Evolutionary conservation across 768 basidiomycete species (phyloP).

Genomic region (Collybiopsis confluens): DNA sequence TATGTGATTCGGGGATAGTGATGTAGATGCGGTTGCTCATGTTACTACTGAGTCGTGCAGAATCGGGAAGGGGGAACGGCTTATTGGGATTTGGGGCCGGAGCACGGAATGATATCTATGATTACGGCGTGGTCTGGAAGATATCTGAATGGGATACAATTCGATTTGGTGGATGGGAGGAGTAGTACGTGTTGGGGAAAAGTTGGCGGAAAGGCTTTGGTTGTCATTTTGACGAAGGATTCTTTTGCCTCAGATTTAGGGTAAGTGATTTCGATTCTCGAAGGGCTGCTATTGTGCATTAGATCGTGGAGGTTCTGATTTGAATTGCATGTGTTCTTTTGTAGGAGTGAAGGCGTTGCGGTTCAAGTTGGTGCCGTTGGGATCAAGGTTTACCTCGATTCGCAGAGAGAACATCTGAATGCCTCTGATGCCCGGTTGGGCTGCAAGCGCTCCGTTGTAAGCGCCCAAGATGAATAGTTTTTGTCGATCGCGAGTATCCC

Average conservation of each 20-base stretch:
- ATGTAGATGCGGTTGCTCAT: not conserved
- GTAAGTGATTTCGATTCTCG: no score
- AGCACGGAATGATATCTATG: not conserved
- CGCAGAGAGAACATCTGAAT: not conserved
- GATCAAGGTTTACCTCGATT: not conserved
- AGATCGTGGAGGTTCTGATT: no score
- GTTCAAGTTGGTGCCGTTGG: not conserved
- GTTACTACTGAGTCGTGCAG: not conserved
- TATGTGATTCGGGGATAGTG: not conserved
- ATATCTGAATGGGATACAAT: not conserved
- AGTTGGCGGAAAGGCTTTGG: not conserved
- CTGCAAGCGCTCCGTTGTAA: no score
- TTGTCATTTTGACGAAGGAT: not conserved
- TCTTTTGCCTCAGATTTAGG: not conserved
- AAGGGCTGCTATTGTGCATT: no score
- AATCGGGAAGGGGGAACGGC: not conserved
- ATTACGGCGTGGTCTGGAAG: not conserved
- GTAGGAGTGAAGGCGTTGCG: no score
- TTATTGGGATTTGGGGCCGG: not conserved
- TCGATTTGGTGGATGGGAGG: not conserved
- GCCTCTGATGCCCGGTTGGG: not conserved
- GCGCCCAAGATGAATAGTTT: no score
- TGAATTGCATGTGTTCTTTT: no score
- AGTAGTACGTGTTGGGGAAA: not conserved
- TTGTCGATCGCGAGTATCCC: no score